Evolutionary conservation across 768 basidiomycete genomes (phyloP), one percentile per base, ranked within the genome.

Genomic region (Phylloporus sp.): DNA sequence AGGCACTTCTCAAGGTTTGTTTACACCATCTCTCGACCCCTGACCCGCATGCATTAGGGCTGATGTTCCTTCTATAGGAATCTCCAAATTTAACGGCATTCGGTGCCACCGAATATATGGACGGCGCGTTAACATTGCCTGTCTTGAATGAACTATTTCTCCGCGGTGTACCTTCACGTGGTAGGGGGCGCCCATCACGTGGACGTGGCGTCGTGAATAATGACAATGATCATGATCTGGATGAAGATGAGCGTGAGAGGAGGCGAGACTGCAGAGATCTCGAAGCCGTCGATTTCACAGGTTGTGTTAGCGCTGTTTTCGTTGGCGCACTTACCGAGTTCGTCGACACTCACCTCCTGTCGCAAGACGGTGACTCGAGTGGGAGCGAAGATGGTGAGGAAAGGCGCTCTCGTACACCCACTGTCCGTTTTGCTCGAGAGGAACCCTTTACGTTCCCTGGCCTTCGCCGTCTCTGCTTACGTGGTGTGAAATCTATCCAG

Each of bases 51-150:
- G 37, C n/a, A n/a, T n/a, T n/a, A n/a, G n/a, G 41, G 37, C 29
- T 50, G 1, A 60, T 32, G 34, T 15, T 3, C 32, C 31, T n/a
- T 38, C 55, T 51, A 21, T 60, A 94, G 90, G 91, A 95, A 77
- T 82, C 85, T 69, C 90, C 91, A 0, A 92, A 92, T 54, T 71
- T 98, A 10, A 74, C 74, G 15, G 77, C 82, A 9, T 91, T 99
- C 53, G 94, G 94, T n/a, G 93, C 91, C 6, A 97, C 95, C 3
- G 95, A 99, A 65, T 99, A 97, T 63, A 97, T 99, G 90, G 95
- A 99, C 55, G 85, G 89, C 4, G 85, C 95, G 1, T 73, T 99
- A 33, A 89, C 85, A 11, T 71, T 88, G 14, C 74, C 84, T 0
- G 93, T 98, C 15, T 71, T 99, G 10, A 87, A 83, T 44, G 95